These are phyloP conservation scores for Pezicula rhizophila DNA, from an alignment of 2,329 filamentous ascomycete species.

Conservation along the genomic window DNA sequence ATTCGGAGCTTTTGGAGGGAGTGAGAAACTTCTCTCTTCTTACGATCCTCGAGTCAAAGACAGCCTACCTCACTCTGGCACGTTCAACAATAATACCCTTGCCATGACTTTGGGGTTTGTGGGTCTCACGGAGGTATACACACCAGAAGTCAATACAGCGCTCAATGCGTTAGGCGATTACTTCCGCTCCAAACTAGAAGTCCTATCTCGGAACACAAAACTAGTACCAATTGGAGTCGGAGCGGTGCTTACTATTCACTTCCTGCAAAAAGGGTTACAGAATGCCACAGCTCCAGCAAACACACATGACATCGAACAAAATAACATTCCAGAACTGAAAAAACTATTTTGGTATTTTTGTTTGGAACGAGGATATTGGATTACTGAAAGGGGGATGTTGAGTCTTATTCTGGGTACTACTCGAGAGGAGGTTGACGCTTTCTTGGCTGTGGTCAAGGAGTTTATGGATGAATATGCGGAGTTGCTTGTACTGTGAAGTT, in stretches of 20 bases:
- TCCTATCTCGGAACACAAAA: slow-evolving; percentile 2
- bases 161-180: slow-evolving; percentile 3
- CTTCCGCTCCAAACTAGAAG: slow-evolving; percentile 2
- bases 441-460: background rate
- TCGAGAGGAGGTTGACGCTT: slow-evolving; percentile 4
- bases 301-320: too few species aligned
- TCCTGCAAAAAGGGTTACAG: background rate
- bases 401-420: slow-evolving; percentile 7
- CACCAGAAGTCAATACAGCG: background rate
- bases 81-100: slow-evolving; percentile 64
- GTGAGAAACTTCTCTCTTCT: slow-evolving; percentile 47
- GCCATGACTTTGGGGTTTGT: slow-evolving; percentile 33
- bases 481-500: background rate
- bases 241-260: slow-evolving; percentile 3
- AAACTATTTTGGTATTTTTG: slow-evolving; percentile 8
- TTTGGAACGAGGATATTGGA: slow-evolving; percentile 8
- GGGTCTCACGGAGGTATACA: slow-evolving; percentile 3
- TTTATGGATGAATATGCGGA: background rate
- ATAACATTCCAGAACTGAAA: slow-evolving; percentile 1
- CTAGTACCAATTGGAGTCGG: slow-evolving; percentile 4
- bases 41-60: slow-evolving; percentile 41
- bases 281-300: background rate
- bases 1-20: slow-evolving; percentile 61
- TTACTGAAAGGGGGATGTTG: slow-evolving; percentile 6
- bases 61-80: slow-evolving; percentile 50